Evolutionary conservation across 2,329 filamentous ascomycete genomes (phyloP).

Genomic region (Aspergillus ochraceoroseus): DNA sequence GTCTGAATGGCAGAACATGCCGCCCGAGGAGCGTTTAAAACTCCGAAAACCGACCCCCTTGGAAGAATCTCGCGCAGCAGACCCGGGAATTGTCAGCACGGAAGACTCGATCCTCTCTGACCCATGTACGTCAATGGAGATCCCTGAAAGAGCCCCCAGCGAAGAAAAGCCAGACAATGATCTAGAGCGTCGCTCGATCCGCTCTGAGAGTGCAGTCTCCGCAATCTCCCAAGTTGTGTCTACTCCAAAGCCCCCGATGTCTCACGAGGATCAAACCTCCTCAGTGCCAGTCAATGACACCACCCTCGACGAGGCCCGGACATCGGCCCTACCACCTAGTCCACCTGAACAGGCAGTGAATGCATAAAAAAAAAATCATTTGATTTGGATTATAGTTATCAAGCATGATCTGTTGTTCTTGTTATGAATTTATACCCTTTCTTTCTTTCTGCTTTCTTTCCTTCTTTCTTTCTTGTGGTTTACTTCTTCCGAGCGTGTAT

Average conservation of each 20-base stretch:
- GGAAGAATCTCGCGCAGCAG: slow-evolving; percentile 37
- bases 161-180: slow-evolving; percentile 27
- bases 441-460: slow-evolving; percentile 1
- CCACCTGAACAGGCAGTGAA: slow-evolving; percentile 28
- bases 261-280: slow-evolving; percentile 11
- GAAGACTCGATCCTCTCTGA: slow-evolving; percentile 24
- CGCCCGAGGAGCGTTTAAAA: slow-evolving; percentile 66
- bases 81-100: slow-evolving; percentile 28
- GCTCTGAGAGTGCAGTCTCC: slow-evolving; percentile 11
- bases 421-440: slow-evolving; percentile 16
- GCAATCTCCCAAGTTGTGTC: slow-evolving; percentile 6
- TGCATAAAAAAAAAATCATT: no score
- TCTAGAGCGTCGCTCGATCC: slow-evolving; percentile 7
- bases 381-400: slow-evolving; percentile 1
- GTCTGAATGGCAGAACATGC: slow-evolving; percentile 76
- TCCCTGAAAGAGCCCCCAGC: slow-evolving; percentile 42
- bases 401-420: slow-evolving; percentile 7
- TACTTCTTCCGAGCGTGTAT: slow-evolving; percentile 11
- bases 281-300: slow-evolving; percentile 5
- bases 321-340: slow-evolving; percentile 22
- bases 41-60: slow-evolving; percentile 50
- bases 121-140: slow-evolving; percentile 3
- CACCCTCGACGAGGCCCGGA: slow-evolving; percentile 14
- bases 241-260: slow-evolving; percentile 1
- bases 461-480: slow-evolving; percentile 11